Percentiles rank a stretch among this genome's conserved stretches.
These are phyloP conservation scores for Leishmania major DNA, from an alignment of 208 protist species.

Conservation along the genomic window DNA sequence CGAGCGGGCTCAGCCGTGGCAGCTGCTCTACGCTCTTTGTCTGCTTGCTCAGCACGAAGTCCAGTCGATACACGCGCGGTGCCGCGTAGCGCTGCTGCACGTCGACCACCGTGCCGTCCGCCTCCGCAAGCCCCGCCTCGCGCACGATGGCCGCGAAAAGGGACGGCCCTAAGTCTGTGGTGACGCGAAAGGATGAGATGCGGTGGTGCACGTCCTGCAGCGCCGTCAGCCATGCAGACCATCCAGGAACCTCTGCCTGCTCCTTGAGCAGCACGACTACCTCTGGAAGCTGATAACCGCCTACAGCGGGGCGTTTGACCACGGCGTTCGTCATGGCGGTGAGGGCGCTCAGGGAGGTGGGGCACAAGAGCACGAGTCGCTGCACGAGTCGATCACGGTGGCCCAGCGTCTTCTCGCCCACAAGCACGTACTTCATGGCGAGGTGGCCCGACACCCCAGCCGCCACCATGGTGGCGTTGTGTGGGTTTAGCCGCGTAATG, in stretches of 20 bases:
- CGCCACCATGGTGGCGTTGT: constrained; percentile 73
- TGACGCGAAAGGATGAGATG: constrained; percentile 30
- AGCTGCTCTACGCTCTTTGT: constrained; percentile 80
- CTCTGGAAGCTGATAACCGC: constrained; percentile 45
- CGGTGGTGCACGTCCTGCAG: constrained; percentile 22
- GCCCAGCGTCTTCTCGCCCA: constrained; percentile 73
- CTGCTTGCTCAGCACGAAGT: constrained; percentile 75
- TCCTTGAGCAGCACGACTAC: constrained; percentile 54
- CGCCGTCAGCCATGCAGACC: constrained; percentile 34
- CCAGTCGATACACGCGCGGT: constrained; percentile 75
- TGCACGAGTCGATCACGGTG: constrained; percentile 72
- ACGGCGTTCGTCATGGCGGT: constrained; percentile 21
- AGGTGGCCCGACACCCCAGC: constrained; percentile 61
- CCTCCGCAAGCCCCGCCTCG: constrained; percentile 25
- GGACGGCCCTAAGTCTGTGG: constrained; percentile 41
- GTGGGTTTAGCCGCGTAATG: constrained; percentile 69
- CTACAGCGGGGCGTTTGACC: constrained; percentile 14
- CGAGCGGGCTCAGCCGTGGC: constrained; percentile 55
- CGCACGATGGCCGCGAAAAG: constrained; percentile 57
- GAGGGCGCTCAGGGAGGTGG: constrained; percentile 39
- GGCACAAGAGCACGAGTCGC: constrained; percentile 65
- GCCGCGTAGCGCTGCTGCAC: constrained; percentile 38
- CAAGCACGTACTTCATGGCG: constrained; percentile 72
- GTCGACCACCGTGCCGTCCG: constrained; percentile 62
- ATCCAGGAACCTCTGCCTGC: constrained; percentile 26